Conservation (phyloP, 441 rosid genomes). For the Euphorbia schlechtendalii region DNA sequence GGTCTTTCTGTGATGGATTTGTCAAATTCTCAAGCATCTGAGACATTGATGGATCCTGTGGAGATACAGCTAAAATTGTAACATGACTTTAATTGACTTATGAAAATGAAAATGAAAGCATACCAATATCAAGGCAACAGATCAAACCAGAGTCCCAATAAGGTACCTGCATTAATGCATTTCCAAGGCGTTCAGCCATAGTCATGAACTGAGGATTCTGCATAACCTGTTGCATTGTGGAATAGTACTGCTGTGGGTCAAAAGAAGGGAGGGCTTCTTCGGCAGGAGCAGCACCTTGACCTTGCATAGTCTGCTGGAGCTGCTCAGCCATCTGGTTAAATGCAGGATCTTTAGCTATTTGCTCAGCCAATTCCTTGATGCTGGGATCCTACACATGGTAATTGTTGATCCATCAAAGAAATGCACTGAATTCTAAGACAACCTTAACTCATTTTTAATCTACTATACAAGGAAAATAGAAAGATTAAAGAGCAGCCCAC, state of each 20-base stretch:
- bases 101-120: no score
- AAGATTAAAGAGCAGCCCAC: not conserved
- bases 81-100: not conserved
- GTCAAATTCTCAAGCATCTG: slow-evolving; percentile 69
- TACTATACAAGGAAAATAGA: no score
- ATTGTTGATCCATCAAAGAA: not conserved
- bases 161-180: slow-evolving; percentile 78
- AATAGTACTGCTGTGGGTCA: slow-evolving; percentile 66
- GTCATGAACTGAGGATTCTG: slow-evolving; percentile 82
- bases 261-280: slow-evolving; percentile 65
- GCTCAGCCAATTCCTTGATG: slow-evolving; percentile 85
- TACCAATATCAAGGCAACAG: not conserved
- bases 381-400: slow-evolving; percentile 67
- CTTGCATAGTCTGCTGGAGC: slow-evolving; percentile 74
- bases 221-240: slow-evolving; percentile 94
- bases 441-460: not conserved
- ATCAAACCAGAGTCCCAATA: not conserved
- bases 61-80: slow-evolving; percentile 3
- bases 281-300: slow-evolving; percentile 31
- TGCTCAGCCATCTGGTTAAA: slow-evolving; percentile 98
- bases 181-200: slow-evolving; percentile 95
- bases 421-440: not conserved
- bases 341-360: slow-evolving; percentile 87
- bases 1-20: slow-evolving; percentile 68
- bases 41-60: slow-evolving; percentile 94